Conservation (phyloP, 192 early-diverging fungal genomes). For the Endogone sp. region DNA sequence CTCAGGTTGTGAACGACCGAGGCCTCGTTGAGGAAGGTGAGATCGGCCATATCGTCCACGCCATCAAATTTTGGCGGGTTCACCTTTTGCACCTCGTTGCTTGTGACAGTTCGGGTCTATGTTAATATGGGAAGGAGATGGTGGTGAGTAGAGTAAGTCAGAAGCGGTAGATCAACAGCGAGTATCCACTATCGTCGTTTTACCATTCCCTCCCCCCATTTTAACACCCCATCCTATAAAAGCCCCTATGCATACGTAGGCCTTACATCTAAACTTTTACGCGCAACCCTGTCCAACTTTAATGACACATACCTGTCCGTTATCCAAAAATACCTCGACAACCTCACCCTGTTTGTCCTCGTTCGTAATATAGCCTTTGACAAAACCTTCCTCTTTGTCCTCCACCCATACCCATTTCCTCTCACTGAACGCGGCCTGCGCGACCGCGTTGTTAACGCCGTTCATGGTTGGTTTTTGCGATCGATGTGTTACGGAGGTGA, state of each 20-base stretch:
- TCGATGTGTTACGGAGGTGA: too few species aligned
- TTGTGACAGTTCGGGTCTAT: slow-evolving; percentile 68
- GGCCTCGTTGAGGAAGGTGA: slow-evolving; percentile 95
- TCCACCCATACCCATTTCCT: slow-evolving; percentile 98
- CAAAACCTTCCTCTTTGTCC: slow-evolving; percentile 86
- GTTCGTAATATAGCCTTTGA: slow-evolving; percentile 78
- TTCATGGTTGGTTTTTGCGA: slow-evolving; percentile 11
- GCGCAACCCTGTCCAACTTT: too few species aligned
- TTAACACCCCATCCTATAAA: too few species aligned
- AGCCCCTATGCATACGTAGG: too few species aligned
- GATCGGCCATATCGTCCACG: slow-evolving; percentile 97
- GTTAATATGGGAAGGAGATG: too few species aligned
- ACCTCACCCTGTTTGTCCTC: slow-evolving; percentile 53
- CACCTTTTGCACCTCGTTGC: slow-evolving; percentile 90
- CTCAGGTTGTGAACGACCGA: slow-evolving; percentile 98
- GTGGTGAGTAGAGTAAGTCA: too few species aligned
- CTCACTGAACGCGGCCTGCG: slow-evolving; percentile 82
- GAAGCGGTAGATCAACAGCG: too few species aligned
- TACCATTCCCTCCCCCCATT: not conserved
- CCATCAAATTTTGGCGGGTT: slow-evolving; percentile 99
- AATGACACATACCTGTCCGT: slow-evolving; percentile 62
- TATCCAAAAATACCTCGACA: slow-evolving; percentile 72
- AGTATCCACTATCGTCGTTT: not conserved
- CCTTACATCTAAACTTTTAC: too few species aligned
- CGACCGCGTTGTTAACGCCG: slow-evolving; percentile 54